Conservation (phyloP, 805 yeast species). For the Suhomyces kilbournensis region DNA sequence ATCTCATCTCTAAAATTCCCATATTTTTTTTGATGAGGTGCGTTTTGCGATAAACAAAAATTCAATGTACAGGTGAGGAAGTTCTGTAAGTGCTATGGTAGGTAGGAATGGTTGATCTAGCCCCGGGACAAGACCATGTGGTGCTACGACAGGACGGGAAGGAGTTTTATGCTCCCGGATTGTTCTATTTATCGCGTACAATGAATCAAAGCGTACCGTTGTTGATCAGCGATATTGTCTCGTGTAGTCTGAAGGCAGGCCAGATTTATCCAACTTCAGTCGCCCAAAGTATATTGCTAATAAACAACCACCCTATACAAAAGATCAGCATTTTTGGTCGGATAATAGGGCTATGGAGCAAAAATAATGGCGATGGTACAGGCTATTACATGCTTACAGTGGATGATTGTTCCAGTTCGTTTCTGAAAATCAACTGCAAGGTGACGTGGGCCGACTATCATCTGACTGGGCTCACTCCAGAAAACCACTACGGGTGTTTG, state of each 20-base stretch:
- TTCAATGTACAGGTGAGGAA: neutral
- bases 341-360: slow-evolving; percentile 15
- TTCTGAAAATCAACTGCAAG: slow-evolving; percentile 26
- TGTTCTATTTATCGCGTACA: slow-evolving; percentile 33
- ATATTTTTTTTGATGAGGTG: neutral
- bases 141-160: slow-evolving; percentile 21
- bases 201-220: slow-evolving; percentile 20
- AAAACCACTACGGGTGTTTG: slow-evolving; percentile 20
- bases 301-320: slow-evolving; percentile 36
- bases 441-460: slow-evolving; percentile 11
- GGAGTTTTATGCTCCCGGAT: slow-evolving; percentile 30
- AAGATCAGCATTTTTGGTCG: slow-evolving; percentile 25
- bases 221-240: slow-evolving; percentile 28
- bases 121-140: slow-evolving; percentile 35
- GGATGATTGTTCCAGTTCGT: slow-evolving; percentile 34
- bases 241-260: slow-evolving; percentile 1
- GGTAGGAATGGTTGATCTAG: slow-evolving; percentile 22
- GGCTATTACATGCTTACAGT: slow-evolving; percentile 17
- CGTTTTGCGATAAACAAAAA: neutral
- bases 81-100: neutral
- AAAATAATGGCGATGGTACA: slow-evolving; percentile 2
- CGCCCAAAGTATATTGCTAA: slow-evolving; percentile 9
- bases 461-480: slow-evolving; percentile 13
- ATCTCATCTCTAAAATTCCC: neutral
- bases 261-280: neutral